Evolutionary conservation across 2,329 filamentous ascomycete genomes (phyloP), one percentile per base, ranked within the genome.

Genomic region (Chrysosporium keratinophilum): DNA sequence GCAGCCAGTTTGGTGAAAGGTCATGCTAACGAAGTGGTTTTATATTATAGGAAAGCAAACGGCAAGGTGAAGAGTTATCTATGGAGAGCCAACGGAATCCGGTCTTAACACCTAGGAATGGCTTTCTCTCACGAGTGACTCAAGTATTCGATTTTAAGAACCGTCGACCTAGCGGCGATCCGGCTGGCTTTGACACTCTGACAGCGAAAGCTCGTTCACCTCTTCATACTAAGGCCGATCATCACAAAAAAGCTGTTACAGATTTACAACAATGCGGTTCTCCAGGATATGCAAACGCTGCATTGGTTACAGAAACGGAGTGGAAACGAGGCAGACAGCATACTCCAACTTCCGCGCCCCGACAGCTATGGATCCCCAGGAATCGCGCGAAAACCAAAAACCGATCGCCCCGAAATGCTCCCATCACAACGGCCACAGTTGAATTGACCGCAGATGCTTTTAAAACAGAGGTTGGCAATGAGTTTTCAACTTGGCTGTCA

Each of bases 401-500:
- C 6, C 57, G 58, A 5, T 54, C 44, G 15, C 34, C 54, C 2
- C 48, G 45, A 2, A 45, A 44, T 33, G 39, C 52, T 35, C 53
- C 57, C 35, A 45, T 58, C 23, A 58, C 58, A 2, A 54, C 45
- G 14, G 58, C 58, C 6, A 54, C 39, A 5, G 40, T 60, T 14
- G 45, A 57, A n/a, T 31, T 58, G 31, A 54, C 15, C 9, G 47
- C 46, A 19, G 57, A 58, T 43, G 45, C 54, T 15, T 33, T 56
- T n/a, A 58, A 55, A 23, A 57, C 54, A 14, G 44, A 54, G 15
- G 23, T 33, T 31, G 46, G 28, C 9, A 44, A 56, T 10, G 55
- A 56, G 7, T 37, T 53, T 10, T 54, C 55, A 19, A 58, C 70
- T 5, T 69, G 67, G 64, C 60, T 66, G 5, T 66, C 67, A n/a